These are phyloP conservation scores for Camellia sinensis DNA, from an alignment of 148 eudicot genomes.

Conservation along the genomic window DNA sequence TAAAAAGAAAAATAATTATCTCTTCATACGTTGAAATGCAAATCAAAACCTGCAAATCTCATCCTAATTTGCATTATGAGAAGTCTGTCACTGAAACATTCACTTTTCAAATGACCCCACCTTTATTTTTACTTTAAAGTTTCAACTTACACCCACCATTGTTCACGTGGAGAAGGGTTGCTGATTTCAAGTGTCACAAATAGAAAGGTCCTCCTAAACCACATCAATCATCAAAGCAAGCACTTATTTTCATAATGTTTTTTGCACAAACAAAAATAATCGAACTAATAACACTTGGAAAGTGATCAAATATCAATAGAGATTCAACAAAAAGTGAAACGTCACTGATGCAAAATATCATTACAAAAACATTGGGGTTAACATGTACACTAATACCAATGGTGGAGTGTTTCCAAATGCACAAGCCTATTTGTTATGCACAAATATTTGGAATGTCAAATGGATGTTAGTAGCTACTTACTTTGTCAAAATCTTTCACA, in stretches of 20 bases:
- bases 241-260: too few species aligned
- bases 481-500: constrained; percentile 97
- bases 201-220: too few species aligned
- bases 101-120: too few species aligned
- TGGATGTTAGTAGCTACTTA: constrained; percentile 29
- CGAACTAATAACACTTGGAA: neutral
- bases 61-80: neutral
- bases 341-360: neutral
- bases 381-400: neutral
- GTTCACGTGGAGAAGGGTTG: too few species aligned
- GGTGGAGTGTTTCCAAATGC: neutral
- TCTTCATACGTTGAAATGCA: neutral
- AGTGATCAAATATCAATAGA: too few species aligned
- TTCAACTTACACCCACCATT: too few species aligned
- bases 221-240: too few species aligned
- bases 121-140: too few species aligned
- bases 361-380: neutral
- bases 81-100: neutral
- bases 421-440: neutral
- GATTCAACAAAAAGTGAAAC: neutral
- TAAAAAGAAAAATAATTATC: neutral
- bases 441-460: neutral
- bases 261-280: too few species aligned
- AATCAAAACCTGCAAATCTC: neutral
- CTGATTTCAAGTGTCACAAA: too few species aligned